A percentile compares a stretch with the other conserved stretches of the same genome.
Evolutionary conservation across 345 rosid genomes (phyloP).

Genomic region (Linum trigynum): DNA sequence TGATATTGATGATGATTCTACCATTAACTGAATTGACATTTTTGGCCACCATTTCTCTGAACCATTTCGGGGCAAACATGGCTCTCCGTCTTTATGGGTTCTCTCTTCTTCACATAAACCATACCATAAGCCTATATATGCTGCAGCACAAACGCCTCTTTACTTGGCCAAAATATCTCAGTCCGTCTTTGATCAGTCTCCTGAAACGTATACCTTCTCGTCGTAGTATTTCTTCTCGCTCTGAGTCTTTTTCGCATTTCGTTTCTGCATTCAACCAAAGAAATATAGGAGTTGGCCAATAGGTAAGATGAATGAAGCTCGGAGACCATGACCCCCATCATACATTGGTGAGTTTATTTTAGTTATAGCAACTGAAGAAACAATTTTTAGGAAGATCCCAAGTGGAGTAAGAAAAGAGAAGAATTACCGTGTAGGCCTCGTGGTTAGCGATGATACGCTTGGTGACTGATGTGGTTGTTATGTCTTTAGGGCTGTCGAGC

Average conservation of each 20-base stretch:
- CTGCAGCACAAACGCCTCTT: background rate
- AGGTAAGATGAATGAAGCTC: conserved; percentile 1
- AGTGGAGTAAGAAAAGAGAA: background rate
- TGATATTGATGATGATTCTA: too few species aligned
- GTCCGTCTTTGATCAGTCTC: conserved; percentile 26
- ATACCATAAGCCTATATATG: background rate
- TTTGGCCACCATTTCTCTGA: background rate
- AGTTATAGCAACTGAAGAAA: background rate
- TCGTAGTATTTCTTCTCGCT: conserved; percentile 61
- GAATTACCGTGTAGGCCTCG: conserved; percentile 53
- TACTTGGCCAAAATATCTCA: background rate
- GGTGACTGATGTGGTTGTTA: conserved; percentile 64
- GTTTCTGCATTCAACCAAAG: conserved; percentile 37
- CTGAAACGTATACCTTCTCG: conserved; percentile 37
- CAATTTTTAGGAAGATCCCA: too few species aligned
- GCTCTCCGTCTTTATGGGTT: background rate
- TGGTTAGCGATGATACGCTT: conserved; percentile 65
- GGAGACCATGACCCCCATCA: background rate
- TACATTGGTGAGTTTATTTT: too few species aligned
- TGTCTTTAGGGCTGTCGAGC: conserved; percentile 58
- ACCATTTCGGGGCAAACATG: background rate
- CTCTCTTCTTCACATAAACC: background rate
- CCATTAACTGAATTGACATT: too few species aligned
- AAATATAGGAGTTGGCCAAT: background rate
- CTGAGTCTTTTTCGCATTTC: conserved; percentile 58